A percentile compares a stretch with the other conserved stretches of the same genome.
phyloP scores from a whole-genome alignment of 2,329 filamentous ascomycete genomes.

The Alternaria metachromatica region DNA sequence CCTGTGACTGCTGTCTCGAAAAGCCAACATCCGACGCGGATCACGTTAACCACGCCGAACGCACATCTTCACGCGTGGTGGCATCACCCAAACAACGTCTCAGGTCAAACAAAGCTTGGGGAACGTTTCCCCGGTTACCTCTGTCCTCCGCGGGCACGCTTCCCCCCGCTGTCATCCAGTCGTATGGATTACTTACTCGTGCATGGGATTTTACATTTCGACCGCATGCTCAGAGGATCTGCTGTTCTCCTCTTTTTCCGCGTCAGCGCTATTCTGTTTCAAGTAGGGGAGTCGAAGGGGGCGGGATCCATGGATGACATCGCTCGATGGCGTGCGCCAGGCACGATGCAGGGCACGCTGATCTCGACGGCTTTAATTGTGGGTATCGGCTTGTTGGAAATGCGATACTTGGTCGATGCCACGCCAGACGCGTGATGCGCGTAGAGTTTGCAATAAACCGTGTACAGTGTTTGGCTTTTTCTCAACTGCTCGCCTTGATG shows the following conservation, averaged over 20 bases:
- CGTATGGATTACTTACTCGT: background rate
- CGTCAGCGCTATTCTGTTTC: background rate
- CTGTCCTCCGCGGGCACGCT: background rate
- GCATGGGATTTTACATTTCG: background rate
- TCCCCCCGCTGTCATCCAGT: background rate
- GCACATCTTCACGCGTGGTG: background rate
- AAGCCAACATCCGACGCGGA: background rate
- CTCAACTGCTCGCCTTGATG: background rate
- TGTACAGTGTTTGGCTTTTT: background rate
- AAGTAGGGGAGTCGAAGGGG: background rate
- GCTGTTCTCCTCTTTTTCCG: background rate
- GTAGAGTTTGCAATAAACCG: background rate
- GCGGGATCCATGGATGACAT: slow-evolving; percentile 2
- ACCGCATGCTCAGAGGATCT: background rate
- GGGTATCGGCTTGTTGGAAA: slow-evolving; percentile 7
- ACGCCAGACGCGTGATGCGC: background rate
- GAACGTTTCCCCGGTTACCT: background rate
- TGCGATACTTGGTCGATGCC: background rate
- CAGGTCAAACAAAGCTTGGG: background rate
- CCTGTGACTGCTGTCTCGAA: background rate
- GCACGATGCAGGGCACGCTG: slow-evolving; percentile 1
- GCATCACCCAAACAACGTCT: background rate
- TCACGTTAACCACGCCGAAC: background rate
- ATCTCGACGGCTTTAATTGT: slow-evolving; percentile 3
- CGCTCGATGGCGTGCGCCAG: slow-evolving; percentile 10